These are phyloP conservation scores for Arthroderma sp. DNA, from an alignment of 2,329 filamentous ascomycete genomes.

Conservation along the genomic window DNA sequence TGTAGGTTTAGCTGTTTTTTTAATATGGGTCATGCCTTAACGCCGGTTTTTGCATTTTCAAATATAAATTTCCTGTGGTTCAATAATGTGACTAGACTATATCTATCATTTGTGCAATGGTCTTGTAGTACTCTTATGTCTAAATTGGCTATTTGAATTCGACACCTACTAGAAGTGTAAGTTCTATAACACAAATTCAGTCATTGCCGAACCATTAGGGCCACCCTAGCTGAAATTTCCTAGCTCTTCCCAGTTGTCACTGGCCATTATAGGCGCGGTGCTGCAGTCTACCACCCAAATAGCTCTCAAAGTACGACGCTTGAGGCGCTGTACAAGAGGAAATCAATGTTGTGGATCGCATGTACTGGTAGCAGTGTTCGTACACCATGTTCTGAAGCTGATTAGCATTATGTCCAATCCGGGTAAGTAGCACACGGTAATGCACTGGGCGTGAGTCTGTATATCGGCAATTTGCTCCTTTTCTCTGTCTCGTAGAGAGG, in stretches of 20 bases:
- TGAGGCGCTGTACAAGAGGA: constrained; percentile 43
- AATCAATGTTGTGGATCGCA: constrained; percentile 81
- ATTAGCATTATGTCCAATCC: constrained; percentile 53
- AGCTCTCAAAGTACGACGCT: too few relatives aligned
- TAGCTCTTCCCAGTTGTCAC: too few relatives aligned
- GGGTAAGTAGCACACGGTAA: constrained; percentile 80
- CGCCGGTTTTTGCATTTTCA: background rate
- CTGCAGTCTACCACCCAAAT: too few relatives aligned
- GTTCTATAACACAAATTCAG: too few relatives aligned
- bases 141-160: constrained; percentile 3
- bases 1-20: too few relatives aligned
- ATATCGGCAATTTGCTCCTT: too few relatives aligned
- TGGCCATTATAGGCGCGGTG: too few relatives aligned
- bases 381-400: constrained; percentile 81
- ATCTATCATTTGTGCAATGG: constrained; percentile 5
- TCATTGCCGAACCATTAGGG: too few relatives aligned
- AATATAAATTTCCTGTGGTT: constrained; percentile 4
- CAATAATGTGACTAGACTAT: background rate
- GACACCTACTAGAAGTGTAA: background rate
- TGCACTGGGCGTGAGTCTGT: constrained; percentile 62
- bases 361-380: constrained; percentile 87
- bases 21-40: too few relatives aligned
- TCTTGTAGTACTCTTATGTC: constrained; percentile 1
- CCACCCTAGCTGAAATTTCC: too few relatives aligned
- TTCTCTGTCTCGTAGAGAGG: too few relatives aligned